Evolutionary conservation across 495 filamentous ascomycete species (phyloP), one percentile per base, ranked within the genome.

Genomic region (Apodospora peruviana): DNA sequence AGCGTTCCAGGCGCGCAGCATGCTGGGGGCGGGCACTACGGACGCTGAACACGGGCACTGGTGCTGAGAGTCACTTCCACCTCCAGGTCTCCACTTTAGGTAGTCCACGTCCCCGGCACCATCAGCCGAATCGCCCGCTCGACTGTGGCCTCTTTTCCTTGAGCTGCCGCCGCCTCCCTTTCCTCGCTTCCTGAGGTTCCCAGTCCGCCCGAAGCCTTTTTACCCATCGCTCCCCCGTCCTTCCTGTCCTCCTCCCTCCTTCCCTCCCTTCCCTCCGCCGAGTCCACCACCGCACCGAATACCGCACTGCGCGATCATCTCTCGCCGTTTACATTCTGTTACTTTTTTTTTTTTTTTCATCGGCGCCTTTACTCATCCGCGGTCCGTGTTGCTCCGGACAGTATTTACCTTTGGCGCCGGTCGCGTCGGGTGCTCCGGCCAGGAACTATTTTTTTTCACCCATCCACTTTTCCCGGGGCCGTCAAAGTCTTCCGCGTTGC

Each of bases 111-210:
- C 60, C 59, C 63, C 64, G 64, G 64, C 64, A 66, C 55, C 64
- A 66, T 60, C 61, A 67, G 61, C 64, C 64, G 64, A 67, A 65
- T 61, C 64, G 64, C 60, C 61, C 59, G 59, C 53, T 58, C 56
- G 53, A 60, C 52, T 62, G 53, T 58, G 56, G 59, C 50, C 53
- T 56, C 55, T 55, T 56, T 50, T 42, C 45, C 27, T 35, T 50
- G 49, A 53, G 50, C 59, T 58, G 62, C 62, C 60, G 62, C 62
- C 59, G 59, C 55, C 60, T 58, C 58, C 50, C 55, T 60, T 52
- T 52, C 47, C 47, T 64, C 52, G 57, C 57, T 58, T 55, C 58
- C 55, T 7, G 14, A 32, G 27, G 7, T 32, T 32, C 52, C 38
- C 55, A 41, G 52, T 58, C 57, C 55, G 58, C 58, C 58, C 60